Evolutionary conservation across 305 asterid species (phyloP), one percentile per base, ranked within the genome.

Genomic region (Fraxinus velutina): DNA sequence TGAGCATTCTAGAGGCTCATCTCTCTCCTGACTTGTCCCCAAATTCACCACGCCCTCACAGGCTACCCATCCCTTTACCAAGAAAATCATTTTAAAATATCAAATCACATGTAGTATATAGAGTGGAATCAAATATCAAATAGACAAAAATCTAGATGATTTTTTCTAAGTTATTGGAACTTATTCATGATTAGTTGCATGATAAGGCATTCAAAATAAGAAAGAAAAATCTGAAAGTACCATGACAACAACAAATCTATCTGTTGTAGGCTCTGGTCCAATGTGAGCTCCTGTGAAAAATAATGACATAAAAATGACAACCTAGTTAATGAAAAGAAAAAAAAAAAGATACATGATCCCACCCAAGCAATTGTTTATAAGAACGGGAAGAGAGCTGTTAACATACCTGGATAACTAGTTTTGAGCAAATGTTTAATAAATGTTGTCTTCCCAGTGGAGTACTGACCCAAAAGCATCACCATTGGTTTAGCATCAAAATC

Each of bases 251-350:
- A 95, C 98, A 88, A 95, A 95, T 95, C 99, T 91, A 86, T 95
- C 99, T 1, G 99, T 95, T 27, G 99, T 93, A 64, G 98, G 99
- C 90, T 95, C 99, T 30, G 99, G 99, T 82, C 99, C 99, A 84
- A 95, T 93, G 82, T 95, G 99, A 88, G 98, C 98, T 79, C 98
- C 99, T 93, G 88, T 78, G 72, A 36, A 34, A 60, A 27, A 77
- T 81, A 47, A 73, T 24, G 39, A 17, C 74, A 55, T 6, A 77
- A 78, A 34, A 9, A 77, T 13, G 80, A 79, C 36, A 82, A 76
- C 36, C 33, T 47, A 12, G 60, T 29, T 19, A 30, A n/a, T 34
- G 64, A 17, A 71, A 37, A 4, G 64, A 39, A 8, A 39, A 32
- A 34, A 32, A 34, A 24, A 76, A 62, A 76, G 33, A 47, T 57